phyloP scores from a whole-genome alignment of 164 flowering plant genomes.

The Berberis thunbergii region DNA sequence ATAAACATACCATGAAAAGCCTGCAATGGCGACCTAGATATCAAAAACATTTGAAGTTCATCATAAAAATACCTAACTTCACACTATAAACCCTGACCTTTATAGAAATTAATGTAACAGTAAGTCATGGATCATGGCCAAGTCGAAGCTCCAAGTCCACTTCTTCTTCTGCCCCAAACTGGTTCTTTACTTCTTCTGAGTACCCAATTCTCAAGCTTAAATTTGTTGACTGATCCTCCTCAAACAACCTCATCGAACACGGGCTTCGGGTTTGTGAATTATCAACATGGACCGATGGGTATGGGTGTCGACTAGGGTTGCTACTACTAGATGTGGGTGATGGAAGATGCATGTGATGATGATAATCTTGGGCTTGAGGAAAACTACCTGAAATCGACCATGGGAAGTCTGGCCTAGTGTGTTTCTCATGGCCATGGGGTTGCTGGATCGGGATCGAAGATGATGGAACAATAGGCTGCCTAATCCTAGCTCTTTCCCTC shows the following conservation, averaged over 20 bases:
- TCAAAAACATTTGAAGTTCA: too few species aligned
- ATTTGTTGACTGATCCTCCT: constrained; percentile 18
- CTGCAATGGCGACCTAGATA: too few species aligned
- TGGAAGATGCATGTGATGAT: constrained; percentile 18
- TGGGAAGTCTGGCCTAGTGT: neutral
- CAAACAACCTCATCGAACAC: constrained; percentile 9
- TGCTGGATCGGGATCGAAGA: constrained; percentile 8
- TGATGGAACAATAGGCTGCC: constrained; percentile 8
- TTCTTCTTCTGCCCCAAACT: constrained; percentile 16
- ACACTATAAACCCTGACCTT: too few species aligned
- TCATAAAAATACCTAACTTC: too few species aligned
- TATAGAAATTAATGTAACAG: too few species aligned
- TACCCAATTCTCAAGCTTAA: constrained; percentile 17
- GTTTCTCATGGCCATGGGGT: neutral
- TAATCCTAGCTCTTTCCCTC: constrained; percentile 37
- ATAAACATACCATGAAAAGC: too few species aligned
- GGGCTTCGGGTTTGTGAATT: constrained; percentile 3
- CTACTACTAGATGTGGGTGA: constrained; percentile 2
- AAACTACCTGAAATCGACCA: constrained; percentile 11
- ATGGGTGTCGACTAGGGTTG: neutral
- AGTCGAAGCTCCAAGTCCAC: constrained; percentile 59
- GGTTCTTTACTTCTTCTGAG: constrained; percentile 11
- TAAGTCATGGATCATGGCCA: constrained; percentile 30
- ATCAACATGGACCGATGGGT: neutral
- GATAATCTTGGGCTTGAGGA: constrained; percentile 9